Evolutionary conservation across 176 grass and related monocot genomes (phyloP).

Genomic region (sorghum (Sorghum bicolor)): Sorghum_bicolor_NCBIv3 NC_012871.2:57591001-57591500

Average conservation of each 20-base stretch:
- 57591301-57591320: not conserved
- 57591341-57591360: not conserved
- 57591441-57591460: not conserved
- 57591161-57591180: no score
- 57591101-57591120: not conserved
- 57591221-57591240: not conserved
- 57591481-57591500: not conserved
- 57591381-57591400: no score
- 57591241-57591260: not conserved
- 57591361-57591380: no score
- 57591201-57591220: not conserved
- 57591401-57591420: not conserved
- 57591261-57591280: not conserved
- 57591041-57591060: not conserved
- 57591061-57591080: not conserved
- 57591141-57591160: not conserved
- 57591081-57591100: not conserved
- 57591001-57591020: not conserved
- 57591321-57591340: not conserved
- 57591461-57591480: not conserved
- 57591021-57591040: not conserved
- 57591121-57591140: not conserved
- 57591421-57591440: not conserved
- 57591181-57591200: not conserved
- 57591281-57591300: not conserved